Percentiles rank a stretch among this genome's conserved stretches.
These are phyloP conservation scores for Solidago caesia DNA, from an alignment of 129 eudicot genomes.

Conservation along the genomic window DNA sequence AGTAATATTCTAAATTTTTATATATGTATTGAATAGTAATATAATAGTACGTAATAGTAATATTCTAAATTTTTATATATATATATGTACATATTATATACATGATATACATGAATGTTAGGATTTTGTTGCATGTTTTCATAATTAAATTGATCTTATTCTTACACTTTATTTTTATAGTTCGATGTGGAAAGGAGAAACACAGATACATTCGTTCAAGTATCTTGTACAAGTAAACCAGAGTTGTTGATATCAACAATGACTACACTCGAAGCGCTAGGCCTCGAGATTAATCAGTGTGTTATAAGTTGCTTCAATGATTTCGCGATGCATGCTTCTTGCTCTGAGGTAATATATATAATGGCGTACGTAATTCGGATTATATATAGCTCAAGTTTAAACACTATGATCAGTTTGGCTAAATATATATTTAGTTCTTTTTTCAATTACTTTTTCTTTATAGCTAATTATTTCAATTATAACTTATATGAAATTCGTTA, in stretches of 20 bases:
- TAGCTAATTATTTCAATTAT: too few species aligned
- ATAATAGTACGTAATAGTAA: not conserved
- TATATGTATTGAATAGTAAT: not conserved
- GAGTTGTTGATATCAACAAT: conserved; percentile 73
- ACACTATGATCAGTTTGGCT: too few species aligned
- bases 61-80: too few species aligned
- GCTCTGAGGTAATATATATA: conserved; percentile 54
- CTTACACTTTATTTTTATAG: conserved; percentile 24
- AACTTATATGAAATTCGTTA: too few species aligned
- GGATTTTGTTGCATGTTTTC: not conserved
- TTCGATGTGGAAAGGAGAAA: conserved; percentile 79
- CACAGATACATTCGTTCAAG: conserved; percentile 50
- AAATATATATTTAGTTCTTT: too few species aligned
- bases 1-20: too few species aligned
- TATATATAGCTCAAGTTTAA: too few species aligned
- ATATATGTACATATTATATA: too few species aligned
- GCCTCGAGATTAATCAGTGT: conserved; percentile 76
- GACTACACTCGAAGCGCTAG: conserved; percentile 65
- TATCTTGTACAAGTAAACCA: conserved; percentile 70
- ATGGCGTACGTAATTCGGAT: too few species aligned
- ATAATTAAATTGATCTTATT: not conserved
- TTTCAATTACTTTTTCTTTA: too few species aligned
- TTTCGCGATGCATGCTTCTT: conserved; percentile 72
- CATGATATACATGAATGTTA: too few species aligned
- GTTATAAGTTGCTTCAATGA: conserved; percentile 89